Conservation (phyloP, 805 yeast genomes). For the Torulaspora delbrueckii region DNA sequence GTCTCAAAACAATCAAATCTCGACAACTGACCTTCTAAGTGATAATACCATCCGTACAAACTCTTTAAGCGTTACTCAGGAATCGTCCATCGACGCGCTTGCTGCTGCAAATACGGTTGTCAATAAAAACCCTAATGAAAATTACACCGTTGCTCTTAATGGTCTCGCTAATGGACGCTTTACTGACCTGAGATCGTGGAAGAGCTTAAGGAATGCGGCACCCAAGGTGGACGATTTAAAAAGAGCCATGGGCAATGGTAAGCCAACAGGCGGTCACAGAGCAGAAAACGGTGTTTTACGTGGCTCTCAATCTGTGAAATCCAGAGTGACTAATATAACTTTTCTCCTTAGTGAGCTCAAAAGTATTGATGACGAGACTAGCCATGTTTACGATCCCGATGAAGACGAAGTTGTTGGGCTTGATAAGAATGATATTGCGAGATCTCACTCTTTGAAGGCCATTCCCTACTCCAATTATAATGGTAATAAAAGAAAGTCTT, state of each 20-base stretch:
- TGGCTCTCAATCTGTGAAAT: slow-evolving; percentile 36
- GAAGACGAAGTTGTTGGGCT: slow-evolving; percentile 34
- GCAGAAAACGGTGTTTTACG: slow-evolving; percentile 11
- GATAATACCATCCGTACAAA: slow-evolving; percentile 13
- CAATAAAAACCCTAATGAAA: slow-evolving; percentile 2
- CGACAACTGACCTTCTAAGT: slow-evolving; percentile 25
- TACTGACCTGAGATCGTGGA: slow-evolving; percentile 23
- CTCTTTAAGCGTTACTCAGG: slow-evolving; percentile 2
- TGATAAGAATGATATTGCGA: slow-evolving; percentile 30
- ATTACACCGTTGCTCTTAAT: not conserved
- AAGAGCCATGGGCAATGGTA: slow-evolving; percentile 17
- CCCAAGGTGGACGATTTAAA: slow-evolving; percentile 32
- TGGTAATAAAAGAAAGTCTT: slow-evolving; percentile 15
- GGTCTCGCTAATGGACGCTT: slow-evolving; percentile 7
- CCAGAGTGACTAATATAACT: slow-evolving; percentile 36
- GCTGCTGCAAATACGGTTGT: not conserved
- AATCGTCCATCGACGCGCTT: slow-evolving; percentile 6
- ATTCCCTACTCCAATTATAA: slow-evolving; percentile 10
- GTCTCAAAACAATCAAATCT: slow-evolving; percentile 18
- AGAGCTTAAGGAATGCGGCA: slow-evolving; percentile 16
- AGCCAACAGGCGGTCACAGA: slow-evolving; percentile 5
- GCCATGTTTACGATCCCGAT: slow-evolving; percentile 32
- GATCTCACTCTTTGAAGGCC: slow-evolving; percentile 26
- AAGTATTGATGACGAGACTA: slow-evolving; percentile 20
- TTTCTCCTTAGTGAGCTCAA: slow-evolving; percentile 34